Base-by-base conservation (phyloP, 2,329 filamentous ascomycete species). In the Aspergillus sp. region DNA sequence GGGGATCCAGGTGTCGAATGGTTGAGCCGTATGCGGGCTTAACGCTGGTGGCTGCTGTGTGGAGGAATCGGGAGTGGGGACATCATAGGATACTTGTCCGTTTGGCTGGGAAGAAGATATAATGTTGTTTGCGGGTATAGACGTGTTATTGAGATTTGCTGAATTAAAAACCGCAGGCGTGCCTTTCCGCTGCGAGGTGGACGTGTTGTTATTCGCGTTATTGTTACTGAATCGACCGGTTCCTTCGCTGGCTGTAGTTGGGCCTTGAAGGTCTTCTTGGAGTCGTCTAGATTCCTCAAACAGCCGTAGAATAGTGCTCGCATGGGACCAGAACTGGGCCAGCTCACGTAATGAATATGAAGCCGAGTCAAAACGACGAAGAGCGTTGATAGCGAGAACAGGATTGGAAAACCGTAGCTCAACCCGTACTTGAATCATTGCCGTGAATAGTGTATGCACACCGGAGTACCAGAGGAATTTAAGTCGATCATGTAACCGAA, bases 401-500 rank as follows among this genome's bases (percentile, higher is more conserved):
- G 76, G 76, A 45, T 78, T 78, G 3, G 76, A 78, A 56, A 78
- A 78, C 20, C 75, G 74, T 18, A 78, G 69, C 56, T 78, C 76
- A 7, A 78, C 76, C 17, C 76, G 73, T 7, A 78, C 75, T 67
- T 78, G 76, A 26, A 78, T 77, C 76, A 78, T 78, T 15, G 76
- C 76, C 5, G 76, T 78, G 62, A 78, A 78, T 5, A 78, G 62
- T 1, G 75, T 76, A 51, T 77, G 75, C 11, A 78, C 75, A 3
- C 73, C 73, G 17, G 76, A 76, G 53, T 76, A 74, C 76, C 76
- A 78, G 9, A 78, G 65, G 60, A 70, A 76, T 56, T 76, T 78
- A 54, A 78, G 63, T 15, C 73, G 68, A 54, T 76, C 72, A 36
- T 76, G 74, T 18, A 76, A 60, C 9, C 76, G 71, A 13, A 78